Base-by-base conservation (phyloP, 495 filamentous ascomycete genomes). In the Penicillium bovifimosum region DNA sequence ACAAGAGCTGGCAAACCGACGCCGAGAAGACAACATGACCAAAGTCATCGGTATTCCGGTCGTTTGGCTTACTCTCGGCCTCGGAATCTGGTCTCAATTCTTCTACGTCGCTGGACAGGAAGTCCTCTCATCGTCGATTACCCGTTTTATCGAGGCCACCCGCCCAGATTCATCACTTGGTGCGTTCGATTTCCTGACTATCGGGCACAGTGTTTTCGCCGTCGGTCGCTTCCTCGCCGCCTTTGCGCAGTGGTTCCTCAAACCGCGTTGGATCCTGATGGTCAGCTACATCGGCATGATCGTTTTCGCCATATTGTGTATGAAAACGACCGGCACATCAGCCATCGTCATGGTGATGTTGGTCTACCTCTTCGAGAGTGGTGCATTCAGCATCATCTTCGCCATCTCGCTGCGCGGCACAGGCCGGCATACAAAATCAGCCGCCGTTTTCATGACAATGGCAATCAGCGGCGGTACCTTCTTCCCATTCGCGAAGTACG, bases 31-130 rank as follows among this genome's bases (percentile, higher is more conserved):
- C 52, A 78, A 83, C 51, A 69, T 68, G 47, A 68, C 76, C 3
- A 73, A 66, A 32, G 68, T 76, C 17, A 24, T 63, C 14, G 71
- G 73, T 0, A 38, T 81, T 41, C 72, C 72, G 0, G 73, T 85
- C 17, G 71, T 84, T 17, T 83, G 76, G 71, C 47, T 82, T 17
- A 85, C 82, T 0, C 73, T 86, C 1, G 73, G 47, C 4, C 51
- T 85, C 5, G 83, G 80, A 5, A 55, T 83, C 14, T 77, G 80
- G 58, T 78, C 79, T 1, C 79, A 84, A 53, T 85, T 83, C 53
- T 80, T 80, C 66, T 88, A 87, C 55, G 78, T 83, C 8, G 85
- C 81, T 0, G 82, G 73, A 2, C 85, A 88, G 61, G 85, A 88
- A 64, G 71, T 77, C 8, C 60, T 85, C 9, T 70, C 76, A 4